These are phyloP conservation scores for Tulasnella calospora DNA, from an alignment of 768 basidiomycete genomes.

Conservation along the genomic window DNA sequence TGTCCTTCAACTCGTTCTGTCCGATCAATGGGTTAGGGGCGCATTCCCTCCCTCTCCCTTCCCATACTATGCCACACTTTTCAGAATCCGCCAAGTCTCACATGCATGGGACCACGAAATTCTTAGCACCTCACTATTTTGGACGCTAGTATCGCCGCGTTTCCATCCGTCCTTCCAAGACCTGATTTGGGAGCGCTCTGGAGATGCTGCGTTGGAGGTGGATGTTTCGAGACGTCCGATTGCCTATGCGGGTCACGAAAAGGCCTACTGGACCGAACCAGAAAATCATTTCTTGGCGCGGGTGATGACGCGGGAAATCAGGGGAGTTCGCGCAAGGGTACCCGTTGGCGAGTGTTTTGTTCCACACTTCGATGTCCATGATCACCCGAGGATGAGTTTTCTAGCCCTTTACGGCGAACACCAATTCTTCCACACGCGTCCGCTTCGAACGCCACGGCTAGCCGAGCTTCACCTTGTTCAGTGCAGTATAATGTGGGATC, in stretches of 20 bases:
- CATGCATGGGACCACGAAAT: neutral
- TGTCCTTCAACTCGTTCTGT: neutral
- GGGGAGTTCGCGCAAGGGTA: neutral
- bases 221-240: neutral
- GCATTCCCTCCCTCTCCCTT: neutral
- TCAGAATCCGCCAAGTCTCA: neutral
- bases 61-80: neutral
- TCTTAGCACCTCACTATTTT: neutral
- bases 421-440: neutral
- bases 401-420: neutral
- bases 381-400: neutral
- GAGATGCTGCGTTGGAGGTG: neutral
- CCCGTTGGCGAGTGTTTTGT: neutral
- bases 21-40: neutral
- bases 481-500: neutral
- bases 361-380: neutral
- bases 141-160: neutral
- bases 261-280: neutral
- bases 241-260: neutral
- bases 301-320: neutral
- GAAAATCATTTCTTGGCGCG: neutral
- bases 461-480: neutral
- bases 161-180: neutral
- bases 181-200: neutral
- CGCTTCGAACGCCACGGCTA: neutral